Evolutionary conservation across 2,329 filamentous ascomycete species (phyloP).

Genomic region (Cladobotryum mycophilum): DNA sequence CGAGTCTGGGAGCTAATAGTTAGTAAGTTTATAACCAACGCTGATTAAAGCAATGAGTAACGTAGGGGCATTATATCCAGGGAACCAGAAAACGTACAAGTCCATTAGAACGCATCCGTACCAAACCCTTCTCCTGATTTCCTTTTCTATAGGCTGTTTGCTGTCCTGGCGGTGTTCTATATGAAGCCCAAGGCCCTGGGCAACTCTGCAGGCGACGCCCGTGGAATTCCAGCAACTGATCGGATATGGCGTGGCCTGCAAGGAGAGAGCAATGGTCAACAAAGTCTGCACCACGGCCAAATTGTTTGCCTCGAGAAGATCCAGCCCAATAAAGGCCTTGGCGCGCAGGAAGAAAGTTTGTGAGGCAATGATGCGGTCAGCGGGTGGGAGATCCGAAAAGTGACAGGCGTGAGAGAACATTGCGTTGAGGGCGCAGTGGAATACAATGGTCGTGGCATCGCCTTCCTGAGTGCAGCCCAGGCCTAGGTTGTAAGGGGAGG

Average conservation of each 20-base stretch:
- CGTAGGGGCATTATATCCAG: too few relatives aligned
- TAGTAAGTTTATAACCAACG: not conserved
- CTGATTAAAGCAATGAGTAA: too few relatives aligned
- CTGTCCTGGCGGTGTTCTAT: constrained; percentile 15
- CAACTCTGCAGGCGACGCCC: constrained; percentile 35
- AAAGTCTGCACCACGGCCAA: constrained; percentile 35
- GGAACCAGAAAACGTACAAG: constrained; percentile 20
- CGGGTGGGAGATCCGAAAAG: constrained; percentile 28
- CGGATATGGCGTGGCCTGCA: constrained; percentile 36
- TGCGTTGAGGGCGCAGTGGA: constrained; percentile 36
- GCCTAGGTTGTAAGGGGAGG: constrained; percentile 20
- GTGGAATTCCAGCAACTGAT: constrained; percentile 37
- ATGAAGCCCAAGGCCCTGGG: constrained; percentile 36
- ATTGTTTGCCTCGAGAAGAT: constrained; percentile 29
- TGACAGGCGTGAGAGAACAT: constrained; percentile 37
- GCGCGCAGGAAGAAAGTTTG: constrained; percentile 27
- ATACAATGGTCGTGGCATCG: constrained; percentile 30
- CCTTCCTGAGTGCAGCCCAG: constrained; percentile 22
- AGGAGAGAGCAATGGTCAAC: constrained; percentile 30
- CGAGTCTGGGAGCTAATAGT: constrained; percentile 19
- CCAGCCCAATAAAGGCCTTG: constrained; percentile 25
- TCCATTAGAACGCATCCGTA: constrained; percentile 34
- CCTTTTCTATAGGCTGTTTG: constrained; percentile 24
- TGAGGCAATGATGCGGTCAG: constrained; percentile 16
- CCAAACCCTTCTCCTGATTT: constrained; percentile 33